A percentile compares a stretch with the other conserved stretches of the same genome.
phyloP scores from a whole-genome alignment of 768 basidiomycete species.

The Gloeopeniophorella convolvens region DNA sequence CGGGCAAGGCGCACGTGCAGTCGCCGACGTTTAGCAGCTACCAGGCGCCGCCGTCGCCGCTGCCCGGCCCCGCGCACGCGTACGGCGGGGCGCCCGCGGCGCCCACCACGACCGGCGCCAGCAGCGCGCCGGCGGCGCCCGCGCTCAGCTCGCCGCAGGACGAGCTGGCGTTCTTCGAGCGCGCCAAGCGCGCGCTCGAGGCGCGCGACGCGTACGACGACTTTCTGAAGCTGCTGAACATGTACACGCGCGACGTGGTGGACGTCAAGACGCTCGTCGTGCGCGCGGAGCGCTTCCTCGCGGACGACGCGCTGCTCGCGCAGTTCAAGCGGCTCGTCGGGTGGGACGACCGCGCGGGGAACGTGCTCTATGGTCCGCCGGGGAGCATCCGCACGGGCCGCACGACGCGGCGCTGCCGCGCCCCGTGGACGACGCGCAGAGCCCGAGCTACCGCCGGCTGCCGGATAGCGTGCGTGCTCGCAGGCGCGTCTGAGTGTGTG shows the following conservation, averaged over 20 bases:
- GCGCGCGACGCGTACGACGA: conserved; percentile 80
- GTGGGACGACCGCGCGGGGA: conserved; percentile 62
- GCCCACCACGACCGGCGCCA: not conserved
- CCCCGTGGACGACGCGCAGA: conserved; percentile 78
- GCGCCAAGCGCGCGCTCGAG: conserved; percentile 76
- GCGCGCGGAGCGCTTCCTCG: conserved; percentile 73
- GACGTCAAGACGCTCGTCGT: conserved; percentile 78
- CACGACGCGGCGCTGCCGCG: conserved; percentile 73
- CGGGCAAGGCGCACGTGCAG: conserved; percentile 19
- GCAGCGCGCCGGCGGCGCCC: too few species aligned
- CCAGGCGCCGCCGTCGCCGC: conserved; percentile 17
- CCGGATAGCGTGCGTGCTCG: conserved; percentile 70
- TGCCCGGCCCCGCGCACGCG: conserved; percentile 12
- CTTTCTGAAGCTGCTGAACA: conserved; percentile 85
- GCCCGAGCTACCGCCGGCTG: conserved; percentile 89
- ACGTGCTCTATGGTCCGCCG: conserved; percentile 62
- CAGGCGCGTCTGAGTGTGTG: conserved; percentile 8
- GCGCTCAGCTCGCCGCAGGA: conserved; percentile 39
- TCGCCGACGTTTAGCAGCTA: conserved; percentile 20
- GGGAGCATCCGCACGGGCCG: conserved; percentile 72
- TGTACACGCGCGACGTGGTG: conserved; percentile 90
- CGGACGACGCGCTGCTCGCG: conserved; percentile 67
- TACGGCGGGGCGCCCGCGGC: not conserved
- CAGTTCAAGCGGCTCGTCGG: conserved; percentile 86
- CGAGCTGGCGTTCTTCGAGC: conserved; percentile 91